Evolutionary conservation across 2,329 filamentous ascomycete species (phyloP), one percentile per base, ranked within the genome.

Genomic region (Epichloe scottii): DNA sequence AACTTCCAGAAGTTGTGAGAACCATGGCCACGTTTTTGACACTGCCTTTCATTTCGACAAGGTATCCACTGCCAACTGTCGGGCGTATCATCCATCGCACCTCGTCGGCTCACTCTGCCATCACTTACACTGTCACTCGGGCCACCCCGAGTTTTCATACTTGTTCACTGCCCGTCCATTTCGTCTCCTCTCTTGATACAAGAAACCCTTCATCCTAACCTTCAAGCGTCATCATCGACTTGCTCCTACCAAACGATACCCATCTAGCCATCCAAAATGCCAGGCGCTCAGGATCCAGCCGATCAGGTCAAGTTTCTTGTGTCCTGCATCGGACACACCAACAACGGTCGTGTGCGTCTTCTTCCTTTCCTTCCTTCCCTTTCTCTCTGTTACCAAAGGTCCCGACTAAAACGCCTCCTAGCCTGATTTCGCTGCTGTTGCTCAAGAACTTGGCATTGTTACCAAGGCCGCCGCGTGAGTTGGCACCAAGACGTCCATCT

Each of bases 381-480:
- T 17, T 7, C 21, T 30, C 34, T 10, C 19, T 8, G n/a, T 2
- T 12, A 7, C 43, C 17, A 10, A n/a, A 30, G 10, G 0, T 30
- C 8, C 30, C 30, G 30, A 47, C 33, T 19, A 11, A 49, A 15
- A 8, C 15, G 23, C 12, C 41, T 7, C 4, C 10, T 51, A 87
- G 83, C 73, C 85, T 5, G 78, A 87, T 59, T 87, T 85, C 57
- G 67, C 65, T 5, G 71, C 74, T 46, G 84, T 88, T n/a, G 80
- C 81, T 11, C 68, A 72, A 15, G 82, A 86, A 58, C 78, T 81
- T 41, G 67, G 64, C 21, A 84, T 87, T 38, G 72, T 82, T 35
- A 72, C 68, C 64, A 85, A 84, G 66, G 82, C 76, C 14, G 84
- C 84, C 21, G 84, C 83, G 84, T 87, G 75, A 74, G 83, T 76